Conservation (phyloP, 2,329 filamentous ascomycete genomes). For the Byssochlamys sp. region DNA sequence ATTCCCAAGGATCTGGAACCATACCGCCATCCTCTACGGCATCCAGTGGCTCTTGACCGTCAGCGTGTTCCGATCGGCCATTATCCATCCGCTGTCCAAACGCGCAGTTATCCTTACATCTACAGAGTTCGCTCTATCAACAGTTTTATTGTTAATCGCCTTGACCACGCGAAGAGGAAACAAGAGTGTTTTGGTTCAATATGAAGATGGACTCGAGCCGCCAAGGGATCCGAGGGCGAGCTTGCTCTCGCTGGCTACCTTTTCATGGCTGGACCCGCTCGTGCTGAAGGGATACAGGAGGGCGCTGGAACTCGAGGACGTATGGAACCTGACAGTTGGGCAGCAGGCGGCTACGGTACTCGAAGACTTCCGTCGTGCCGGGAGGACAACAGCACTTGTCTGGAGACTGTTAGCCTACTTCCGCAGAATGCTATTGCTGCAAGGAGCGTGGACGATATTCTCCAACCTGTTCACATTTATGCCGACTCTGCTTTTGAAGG, state of each 20-base stretch:
- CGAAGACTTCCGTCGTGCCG: conserved; percentile 71
- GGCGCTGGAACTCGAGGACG: conserved; percentile 69
- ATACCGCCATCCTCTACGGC: conserved; percentile 76
- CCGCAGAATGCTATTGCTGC: conserved; percentile 61
- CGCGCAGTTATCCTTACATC: conserved; percentile 57
- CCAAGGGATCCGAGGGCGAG: conserved; percentile 81
- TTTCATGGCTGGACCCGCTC: conserved; percentile 81
- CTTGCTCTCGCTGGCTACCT: conserved; percentile 76
- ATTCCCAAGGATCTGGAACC: conserved; percentile 77
- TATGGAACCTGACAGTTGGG: conserved; percentile 82
- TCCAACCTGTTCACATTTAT: conserved; percentile 79
- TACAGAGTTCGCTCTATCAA: conserved; percentile 63
- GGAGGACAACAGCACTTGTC: conserved; percentile 68
- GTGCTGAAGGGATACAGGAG: conserved; percentile 82
- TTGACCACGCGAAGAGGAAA: conserved; percentile 83
- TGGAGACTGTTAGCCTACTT: conserved; percentile 80
- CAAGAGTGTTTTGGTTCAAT: conserved; percentile 75
- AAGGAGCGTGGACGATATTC: conserved; percentile 70
- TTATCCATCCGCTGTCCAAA: conserved; percentile 64
- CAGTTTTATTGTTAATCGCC: conserved; percentile 65
- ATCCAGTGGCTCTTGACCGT: conserved; percentile 70
- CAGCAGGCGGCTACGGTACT: conserved; percentile 80
- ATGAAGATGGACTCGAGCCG: conserved; percentile 78
- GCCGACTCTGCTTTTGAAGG: conserved; percentile 80
- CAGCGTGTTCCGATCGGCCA: conserved; percentile 70